Evolutionary conservation across 331 rosid species (phyloP).

Genomic region (Rosa hybrid): DNA sequence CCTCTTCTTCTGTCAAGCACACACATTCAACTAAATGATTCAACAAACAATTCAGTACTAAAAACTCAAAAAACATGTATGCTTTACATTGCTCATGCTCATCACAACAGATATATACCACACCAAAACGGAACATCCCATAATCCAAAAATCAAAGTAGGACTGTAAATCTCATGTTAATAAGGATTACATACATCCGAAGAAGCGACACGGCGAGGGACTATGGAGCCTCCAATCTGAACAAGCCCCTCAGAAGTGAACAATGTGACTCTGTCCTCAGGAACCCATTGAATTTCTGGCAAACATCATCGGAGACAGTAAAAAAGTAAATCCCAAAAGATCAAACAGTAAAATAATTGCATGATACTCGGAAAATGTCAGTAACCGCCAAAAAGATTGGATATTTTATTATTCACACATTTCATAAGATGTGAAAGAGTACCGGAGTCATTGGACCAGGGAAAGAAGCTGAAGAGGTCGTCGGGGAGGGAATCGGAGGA

Average conservation of each 20-base stretch:
- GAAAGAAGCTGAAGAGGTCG: slow-evolving; percentile 57
- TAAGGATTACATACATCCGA: slow-evolving; percentile 54
- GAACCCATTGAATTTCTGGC: slow-evolving; percentile 88
- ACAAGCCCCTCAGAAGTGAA: slow-evolving; percentile 90
- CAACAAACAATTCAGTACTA: slow-evolving; percentile 19
- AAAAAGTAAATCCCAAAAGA: not conserved
- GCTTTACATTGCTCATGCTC: slow-evolving; percentile 14
- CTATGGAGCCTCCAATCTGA: slow-evolving; percentile 91
- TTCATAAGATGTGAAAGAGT: not conserved
- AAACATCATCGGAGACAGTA: slow-evolving; percentile 15
- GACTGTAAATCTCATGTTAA: not conserved
- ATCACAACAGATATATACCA: not conserved
- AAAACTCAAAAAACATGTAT: slow-evolving; percentile 13
- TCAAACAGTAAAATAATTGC: not conserved
- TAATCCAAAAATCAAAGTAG: not conserved
- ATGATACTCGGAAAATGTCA: not conserved
- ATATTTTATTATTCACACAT: not conserved
- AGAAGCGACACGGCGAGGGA: slow-evolving; percentile 66
- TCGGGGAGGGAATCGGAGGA: slow-evolving; percentile 42
- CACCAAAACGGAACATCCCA: not conserved
- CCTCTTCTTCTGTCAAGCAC: slow-evolving; percentile 65
- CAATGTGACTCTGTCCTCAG: slow-evolving; percentile 75
- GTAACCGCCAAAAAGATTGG: not conserved
- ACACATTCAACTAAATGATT: slow-evolving; percentile 20
- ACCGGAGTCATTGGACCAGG: slow-evolving; percentile 76